phyloP scores from a whole-genome alignment of 2,329 filamentous ascomycete genomes.

The Exophiala alcalophila region DNA sequence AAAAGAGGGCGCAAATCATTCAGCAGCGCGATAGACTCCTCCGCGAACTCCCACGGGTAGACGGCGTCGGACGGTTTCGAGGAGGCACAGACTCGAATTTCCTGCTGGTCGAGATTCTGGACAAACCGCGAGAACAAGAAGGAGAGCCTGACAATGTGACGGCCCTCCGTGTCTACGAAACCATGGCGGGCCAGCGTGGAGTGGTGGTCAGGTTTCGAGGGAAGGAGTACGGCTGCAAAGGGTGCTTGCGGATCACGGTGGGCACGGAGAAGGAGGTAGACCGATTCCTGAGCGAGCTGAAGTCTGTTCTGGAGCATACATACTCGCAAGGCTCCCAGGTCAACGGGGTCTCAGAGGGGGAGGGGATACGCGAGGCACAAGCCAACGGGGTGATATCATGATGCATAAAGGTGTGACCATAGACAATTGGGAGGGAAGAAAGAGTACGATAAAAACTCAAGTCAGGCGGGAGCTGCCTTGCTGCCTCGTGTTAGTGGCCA shows the following conservation, averaged over 20 bases:
- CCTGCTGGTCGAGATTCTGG: constrained; percentile 81
- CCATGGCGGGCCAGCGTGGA: constrained; percentile 76
- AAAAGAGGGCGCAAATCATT: constrained; percentile 67
- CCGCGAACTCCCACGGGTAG: constrained; percentile 67
- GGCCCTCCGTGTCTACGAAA: constrained; percentile 78
- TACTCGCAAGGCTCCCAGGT: constrained; percentile 40
- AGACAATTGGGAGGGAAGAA: too few species aligned
- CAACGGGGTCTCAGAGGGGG: constrained; percentile 41
- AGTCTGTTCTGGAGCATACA: constrained; percentile 49
- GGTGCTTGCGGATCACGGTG: constrained; percentile 86
- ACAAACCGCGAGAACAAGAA: constrained; percentile 51
- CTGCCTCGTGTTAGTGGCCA: too few species aligned
- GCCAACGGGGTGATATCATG: constrained; percentile 49
- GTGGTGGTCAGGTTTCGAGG: constrained; percentile 93
- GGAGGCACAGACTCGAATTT: constrained; percentile 86
- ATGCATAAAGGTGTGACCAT: too few species aligned
- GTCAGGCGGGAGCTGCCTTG: background rate
- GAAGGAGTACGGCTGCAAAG: constrained; percentile 84
- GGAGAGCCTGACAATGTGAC: constrained; percentile 75
- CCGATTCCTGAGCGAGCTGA: constrained; percentile 69
- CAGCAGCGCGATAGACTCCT: constrained; percentile 75
- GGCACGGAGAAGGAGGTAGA: constrained; percentile 85
- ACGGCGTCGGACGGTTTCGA: constrained; percentile 74
- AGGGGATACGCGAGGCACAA: constrained; percentile 43
- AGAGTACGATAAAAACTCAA: too few species aligned